phyloP scores from a whole-genome alignment of 2,329 filamentous ascomycete species.

The Chaetomiaceae sp. region DNA sequence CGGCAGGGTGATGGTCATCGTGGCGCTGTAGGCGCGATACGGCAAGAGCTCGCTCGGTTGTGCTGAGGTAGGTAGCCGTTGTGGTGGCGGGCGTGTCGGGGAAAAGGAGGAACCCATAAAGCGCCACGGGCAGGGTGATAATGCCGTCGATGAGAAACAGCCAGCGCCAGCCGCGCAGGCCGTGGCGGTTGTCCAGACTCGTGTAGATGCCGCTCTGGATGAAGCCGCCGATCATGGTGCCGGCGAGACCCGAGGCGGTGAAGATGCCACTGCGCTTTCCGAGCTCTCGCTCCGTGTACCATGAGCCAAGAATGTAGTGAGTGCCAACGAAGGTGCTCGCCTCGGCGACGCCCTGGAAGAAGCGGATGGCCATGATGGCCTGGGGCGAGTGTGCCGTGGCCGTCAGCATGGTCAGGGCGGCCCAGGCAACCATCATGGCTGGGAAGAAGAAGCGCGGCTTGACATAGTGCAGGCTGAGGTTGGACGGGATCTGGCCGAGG shows the following conservation, averaged over 20 bases:
- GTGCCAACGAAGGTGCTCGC: slow-evolving; percentile 51
- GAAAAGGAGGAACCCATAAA: slow-evolving; percentile 49
- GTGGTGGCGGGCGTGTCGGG: slow-evolving; percentile 47
- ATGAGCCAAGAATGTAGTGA: slow-evolving; percentile 54
- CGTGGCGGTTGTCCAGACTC: slow-evolving; percentile 39
- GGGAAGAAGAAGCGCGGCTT: slow-evolving; percentile 60
- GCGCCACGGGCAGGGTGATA: slow-evolving; percentile 49
- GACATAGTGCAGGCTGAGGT: slow-evolving; percentile 57
- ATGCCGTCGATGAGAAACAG: slow-evolving; percentile 47
- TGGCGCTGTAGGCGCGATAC: slow-evolving; percentile 31
- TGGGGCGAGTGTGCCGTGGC: slow-evolving; percentile 45
- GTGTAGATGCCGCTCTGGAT: slow-evolving; percentile 50
- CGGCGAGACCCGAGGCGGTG: slow-evolving; percentile 52
- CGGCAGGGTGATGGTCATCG: neutral
- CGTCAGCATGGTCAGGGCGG: slow-evolving; percentile 55
- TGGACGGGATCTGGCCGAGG: slow-evolving; percentile 55
- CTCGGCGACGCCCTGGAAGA: slow-evolving; percentile 51
- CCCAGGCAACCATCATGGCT: slow-evolving; percentile 58
- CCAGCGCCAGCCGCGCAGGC: slow-evolving; percentile 52
- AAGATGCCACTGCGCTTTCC: slow-evolving; percentile 58
- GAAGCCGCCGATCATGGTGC: slow-evolving; percentile 57
- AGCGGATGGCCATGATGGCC: slow-evolving; percentile 54
- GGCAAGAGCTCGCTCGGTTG: slow-evolving; percentile 32
- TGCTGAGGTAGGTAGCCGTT: slow-evolving; percentile 42
- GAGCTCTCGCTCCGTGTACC: slow-evolving; percentile 56